Base-by-base conservation (phyloP, 352 stramenopile species). In the Pythium insidiosum region DNA sequence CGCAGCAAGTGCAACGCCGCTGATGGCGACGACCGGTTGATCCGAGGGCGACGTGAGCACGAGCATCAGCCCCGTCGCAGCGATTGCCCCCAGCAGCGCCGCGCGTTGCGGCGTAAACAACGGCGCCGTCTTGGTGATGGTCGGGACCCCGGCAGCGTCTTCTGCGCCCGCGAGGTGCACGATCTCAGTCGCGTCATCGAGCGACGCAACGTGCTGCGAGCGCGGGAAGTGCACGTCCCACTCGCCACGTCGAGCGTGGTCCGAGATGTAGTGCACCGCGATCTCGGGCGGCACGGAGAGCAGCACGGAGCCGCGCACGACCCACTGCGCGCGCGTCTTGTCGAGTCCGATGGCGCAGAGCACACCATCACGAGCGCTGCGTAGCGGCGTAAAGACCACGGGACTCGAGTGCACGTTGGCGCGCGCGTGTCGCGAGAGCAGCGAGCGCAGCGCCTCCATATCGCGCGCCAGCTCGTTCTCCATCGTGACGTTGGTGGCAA, bases 211-310 rank as follows among this genome's bases (percentile, higher is more conserved):
- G 33, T 86, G 73, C 5, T 46, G 50, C 6, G 75, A 84, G 4
- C 50, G 43, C 0, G 75, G 76, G 38, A 91, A 91, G 34, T 88
- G 73, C 6, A 82, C 37, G 40, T 91, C 79, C 79, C 79, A 91
- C 13, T 88, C 75, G n/a, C 65, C 59, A 11, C 79, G 75, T 49
- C 74, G 76, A 5, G 56, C 56, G 42, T 88, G 71, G 40, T 91
- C 79, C 2, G 67, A 53, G 21, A 91, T 58, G 34, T 85, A 64
- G 33, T 68, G 68, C 13, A 68, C 64, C 1, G 60, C 72, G n/a
- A 88, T 68, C 47, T 85, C 75, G 0, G 75, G 78, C 6, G 72
- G 65, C 3, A 88, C 73, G 0, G 72, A 69, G 0, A 91, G 40
- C 26, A 86, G 65, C 13, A 73, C 58, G 29, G 75, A 83, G 5